These are phyloP conservation scores for Trichoderma pleuroti DNA, from an alignment of 2,329 filamentous ascomycete species.

Conservation along the genomic window DNA sequence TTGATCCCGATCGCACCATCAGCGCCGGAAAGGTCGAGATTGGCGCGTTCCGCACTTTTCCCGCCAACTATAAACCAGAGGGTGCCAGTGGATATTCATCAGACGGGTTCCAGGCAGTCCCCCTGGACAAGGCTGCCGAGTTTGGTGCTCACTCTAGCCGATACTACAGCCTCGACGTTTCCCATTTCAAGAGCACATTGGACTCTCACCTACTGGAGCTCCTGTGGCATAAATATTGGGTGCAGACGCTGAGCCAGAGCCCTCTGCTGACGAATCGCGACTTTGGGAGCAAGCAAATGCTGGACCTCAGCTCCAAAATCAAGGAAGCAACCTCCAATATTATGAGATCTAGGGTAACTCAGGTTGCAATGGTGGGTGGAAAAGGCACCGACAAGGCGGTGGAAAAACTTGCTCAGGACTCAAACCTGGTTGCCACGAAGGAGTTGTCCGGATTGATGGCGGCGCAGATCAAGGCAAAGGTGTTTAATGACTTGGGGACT, in stretches of 20 bases:
- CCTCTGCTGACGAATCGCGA: constrained; percentile 90
- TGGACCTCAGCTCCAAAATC: constrained; percentile 81
- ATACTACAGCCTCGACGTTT: constrained; percentile 89
- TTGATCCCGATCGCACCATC: constrained; percentile 94
- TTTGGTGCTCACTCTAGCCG: constrained; percentile 88
- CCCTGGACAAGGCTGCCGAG: constrained; percentile 89
- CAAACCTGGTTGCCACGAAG: constrained; percentile 58
- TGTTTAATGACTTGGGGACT: constrained; percentile 50
- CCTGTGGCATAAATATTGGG: constrained; percentile 99
- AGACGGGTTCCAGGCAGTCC: constrained; percentile 72
- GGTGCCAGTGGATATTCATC: constrained; percentile 24
- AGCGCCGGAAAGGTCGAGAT: constrained; percentile 95
- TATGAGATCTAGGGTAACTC: constrained; percentile 27
- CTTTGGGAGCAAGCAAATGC: constrained; percentile 87
- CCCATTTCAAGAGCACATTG: constrained; percentile 90
- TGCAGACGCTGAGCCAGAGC: constrained; percentile 87
- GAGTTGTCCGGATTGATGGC: constrained; percentile 62
- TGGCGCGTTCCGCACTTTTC: constrained; percentile 90
- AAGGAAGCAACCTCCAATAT: constrained; percentile 52
- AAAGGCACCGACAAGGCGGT: constrained; percentile 45
- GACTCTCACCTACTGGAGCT: constrained; percentile 82
- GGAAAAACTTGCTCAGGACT: constrained; percentile 58
- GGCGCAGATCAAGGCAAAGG: constrained; percentile 58
- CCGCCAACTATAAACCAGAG: constrained; percentile 63
- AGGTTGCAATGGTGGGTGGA: constrained; percentile 28